Base-by-base conservation (phyloP, 345 rosid species). In the Turritis glabra region DNA sequence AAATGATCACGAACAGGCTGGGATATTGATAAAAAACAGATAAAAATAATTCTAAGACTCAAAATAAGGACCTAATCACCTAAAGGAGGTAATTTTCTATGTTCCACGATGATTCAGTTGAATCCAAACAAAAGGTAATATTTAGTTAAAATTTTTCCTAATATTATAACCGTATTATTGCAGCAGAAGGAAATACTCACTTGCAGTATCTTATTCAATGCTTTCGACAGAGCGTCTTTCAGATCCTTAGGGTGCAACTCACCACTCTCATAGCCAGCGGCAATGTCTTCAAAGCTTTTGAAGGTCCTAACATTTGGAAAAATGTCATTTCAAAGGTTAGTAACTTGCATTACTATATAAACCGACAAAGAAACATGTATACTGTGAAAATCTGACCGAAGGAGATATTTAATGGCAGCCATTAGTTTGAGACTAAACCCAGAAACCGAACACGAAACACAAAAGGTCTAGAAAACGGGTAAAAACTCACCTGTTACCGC, bases 1-100 rank as follows among this genome's bases (percentile, higher is more conserved):
- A 92, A 90, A 78, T 92, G 94, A 71, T 88, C 83, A 3, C 94
- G 97, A 4, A 92, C 90, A 71, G 96, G 96, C 96, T 92, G 85
- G 71, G 73, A 38, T 52, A 18, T 43, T 15, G 37, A 13, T 37
- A 22, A 59, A 0, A 14, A 37, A 1, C 19, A 59, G 30, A 59
- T 37, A 13, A 37, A 37, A 19, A 58, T 7, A 5, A 7, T 7
- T 12, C 43, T 35, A 58, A 6, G 35, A 7, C 46, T 35, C n/a
- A 58, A 13, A 3, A 12, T 9, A 55, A 8, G 8, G 64, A 58
- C 64, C 64, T n/a, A 55, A 3, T n/a, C 15, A 35, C 64, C 27
- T 41, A 37, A 51, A 35, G 40, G 30, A 32, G 59, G 26, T 55
- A 18, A 25, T 2, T 30, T 57, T 33, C 43, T 19, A 33, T 33